Base-by-base conservation (phyloP, 169 alveolate genomes). In the Eimeria maxima region DNA sequence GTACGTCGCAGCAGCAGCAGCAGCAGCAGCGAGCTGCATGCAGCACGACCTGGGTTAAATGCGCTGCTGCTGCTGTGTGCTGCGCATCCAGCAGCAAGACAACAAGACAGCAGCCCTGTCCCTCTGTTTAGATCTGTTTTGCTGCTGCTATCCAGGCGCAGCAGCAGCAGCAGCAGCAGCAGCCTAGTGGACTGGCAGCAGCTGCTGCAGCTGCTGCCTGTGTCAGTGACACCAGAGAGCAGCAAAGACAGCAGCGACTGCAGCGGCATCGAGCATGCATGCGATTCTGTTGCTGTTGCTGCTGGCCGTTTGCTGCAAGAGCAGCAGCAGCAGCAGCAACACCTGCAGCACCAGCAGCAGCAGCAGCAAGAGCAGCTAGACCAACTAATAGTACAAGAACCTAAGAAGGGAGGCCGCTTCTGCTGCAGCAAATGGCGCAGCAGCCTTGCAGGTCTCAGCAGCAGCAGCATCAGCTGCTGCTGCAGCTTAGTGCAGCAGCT, bases 161-260 rank as follows among this genome's bases (percentile, higher is more conserved):
- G 44, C 63, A 42, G 89, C 89, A 42, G 89, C 89, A 50, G 69
- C 89, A 78, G 69, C 89, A 83, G 76, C 92, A 83, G 92, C 76
- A 57, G 92, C 57, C 50, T 50, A 76, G 76, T 57, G 53, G 57
- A 53, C 76, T 57, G 71, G 92, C 92, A 33, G 92, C 92, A 83
- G 92, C 92, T 83, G 71, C 76, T 83, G 92, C 76, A 55, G 92
- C 92, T 83, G 92, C 92, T 83, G 76, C 92, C 92, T 74, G 76
- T 57, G 50, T 50, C 92, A 55, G 92, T 44, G 6, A 20, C 74
- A 4, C 74, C n/a, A 18, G 44, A 13, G 2, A 76, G 53, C 57
- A 65, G 50, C 92, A 55, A 22, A 33, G 29, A 33, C 33, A n/a
- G 92, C 38, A 13, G 57, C 5, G 74, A 57, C 74, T 57, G 71